Base-by-base conservation (phyloP, 345 rosid species). In the Eucalyptus erythrocorys region DNA sequence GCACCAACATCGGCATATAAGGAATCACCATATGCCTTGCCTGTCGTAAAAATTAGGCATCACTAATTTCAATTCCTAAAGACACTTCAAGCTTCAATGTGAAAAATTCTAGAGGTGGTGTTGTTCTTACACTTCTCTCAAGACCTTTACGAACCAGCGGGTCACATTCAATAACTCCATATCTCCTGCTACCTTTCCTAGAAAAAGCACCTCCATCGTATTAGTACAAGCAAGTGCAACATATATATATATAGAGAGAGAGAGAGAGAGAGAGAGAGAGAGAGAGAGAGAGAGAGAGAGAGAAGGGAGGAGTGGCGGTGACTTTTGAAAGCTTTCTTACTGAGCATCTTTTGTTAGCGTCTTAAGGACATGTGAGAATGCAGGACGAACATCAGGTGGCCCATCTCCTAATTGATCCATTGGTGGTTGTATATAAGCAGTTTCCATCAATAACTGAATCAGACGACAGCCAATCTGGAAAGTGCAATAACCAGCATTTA, bases 11-110 rank as follows among this genome's bases (percentile, higher is more conserved):
- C 61, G 99, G 99, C 97, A 98, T 94, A 91, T 98, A 97, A 89
- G 99, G 99, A 89, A 98, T 95, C 90, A 98, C 98, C 99, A 97
- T 97, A 92, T 97, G 98, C 91, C 97, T 94, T 84, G 98, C 99
- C 99, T 98, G 98, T 37, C 61, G 91, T 57, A 50, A 85, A 51
- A 85, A 89, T 89, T 22, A 88, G 85, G 13, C 47, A 12, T 76
- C 82, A 76, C 47, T 76, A 89, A 89, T 76, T 76, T 76, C 82
- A 76, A 76, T 10, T 76, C 24, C 45, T 21, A 76, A 76, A 19
- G 27, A 76, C 82, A 76, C 45, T 40, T 37, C 47, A 76, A 76
- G 45, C 82, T 76, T 76, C 82, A 76, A 86, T 50, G 66, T 59
- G 32, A 64, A 82, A 82, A 76, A 34, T 40, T 19, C 79, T 59